Percentiles rank a stretch among this genome's conserved stretches.
Evolutionary conservation across 805 yeast species (phyloP).

Genomic region (Lachancea fermentati): DNA sequence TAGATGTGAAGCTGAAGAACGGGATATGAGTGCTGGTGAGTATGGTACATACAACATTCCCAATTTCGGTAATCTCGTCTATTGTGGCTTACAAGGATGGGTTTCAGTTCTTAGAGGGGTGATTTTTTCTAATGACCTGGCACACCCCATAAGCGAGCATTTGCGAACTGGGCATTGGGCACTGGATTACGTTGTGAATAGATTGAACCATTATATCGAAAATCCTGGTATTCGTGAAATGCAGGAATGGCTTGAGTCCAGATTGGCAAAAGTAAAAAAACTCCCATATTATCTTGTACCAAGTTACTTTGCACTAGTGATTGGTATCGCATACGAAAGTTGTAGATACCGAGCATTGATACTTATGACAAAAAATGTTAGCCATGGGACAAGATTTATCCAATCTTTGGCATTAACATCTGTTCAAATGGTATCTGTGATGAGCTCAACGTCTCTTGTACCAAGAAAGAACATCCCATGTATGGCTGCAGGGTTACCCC

Average conservation of each 20-base stretch:
- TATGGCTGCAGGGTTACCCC: slow-evolving; percentile 96
- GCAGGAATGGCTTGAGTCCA: slow-evolving; percentile 59
- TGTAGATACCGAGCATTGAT: slow-evolving; percentile 62
- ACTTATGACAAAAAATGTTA: slow-evolving; percentile 48
- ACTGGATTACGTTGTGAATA: slow-evolving; percentile 59
- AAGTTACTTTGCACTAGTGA: slow-evolving; percentile 75
- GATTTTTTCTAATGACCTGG: slow-evolving; percentile 66
- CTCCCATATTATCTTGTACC: slow-evolving; percentile 83
- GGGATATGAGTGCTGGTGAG: slow-evolving; percentile 66
- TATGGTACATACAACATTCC: slow-evolving; percentile 78
- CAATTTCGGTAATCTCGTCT: slow-evolving; percentile 61
- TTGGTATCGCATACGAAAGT: slow-evolving; percentile 81
- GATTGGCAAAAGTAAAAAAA: slow-evolving; percentile 55
- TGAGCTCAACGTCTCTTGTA: slow-evolving; percentile 67
- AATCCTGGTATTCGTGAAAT: slow-evolving; percentile 48
- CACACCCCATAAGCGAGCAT: slow-evolving; percentile 78
- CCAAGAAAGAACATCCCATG: slow-evolving; percentile 62
- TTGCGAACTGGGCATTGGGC: slow-evolving; percentile 88
- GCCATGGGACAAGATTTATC: slow-evolving; percentile 62
- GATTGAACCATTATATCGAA: slow-evolving; percentile 52
- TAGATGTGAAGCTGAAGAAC: slow-evolving; percentile 80
- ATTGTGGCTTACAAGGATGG: slow-evolving; percentile 96
- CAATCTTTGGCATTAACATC: slow-evolving; percentile 77
- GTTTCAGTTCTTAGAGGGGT: slow-evolving; percentile 57
- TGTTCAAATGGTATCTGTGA: slow-evolving; percentile 75